These are phyloP conservation scores for Monosporascus sp. DNA, from an alignment of 2,329 filamentous ascomycete species.

Conservation along the genomic window DNA sequence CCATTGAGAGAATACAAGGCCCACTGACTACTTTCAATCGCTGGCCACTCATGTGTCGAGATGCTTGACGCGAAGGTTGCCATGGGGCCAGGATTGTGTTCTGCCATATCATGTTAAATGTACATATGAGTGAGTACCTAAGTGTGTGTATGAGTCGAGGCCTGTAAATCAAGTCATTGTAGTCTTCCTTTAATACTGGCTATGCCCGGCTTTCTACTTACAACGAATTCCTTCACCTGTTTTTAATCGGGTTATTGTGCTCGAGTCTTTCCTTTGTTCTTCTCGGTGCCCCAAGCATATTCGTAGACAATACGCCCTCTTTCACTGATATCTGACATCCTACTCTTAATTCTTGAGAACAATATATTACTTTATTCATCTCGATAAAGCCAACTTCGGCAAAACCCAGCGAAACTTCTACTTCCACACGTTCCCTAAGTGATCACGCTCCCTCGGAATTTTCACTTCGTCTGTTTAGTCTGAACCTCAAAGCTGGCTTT, in stretches of 20 bases:
- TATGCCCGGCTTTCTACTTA: conserved; percentile 7
- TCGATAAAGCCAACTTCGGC: background rate
- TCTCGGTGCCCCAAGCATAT: conserved; percentile 5
- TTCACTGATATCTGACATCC: conserved; percentile 6
- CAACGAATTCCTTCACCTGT: conserved; percentile 13
- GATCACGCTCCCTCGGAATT: conserved; percentile 1
- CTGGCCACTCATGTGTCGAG: conserved; percentile 18
- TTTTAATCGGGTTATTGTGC: conserved; percentile 9
- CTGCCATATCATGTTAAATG: background rate
- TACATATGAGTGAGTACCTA: background rate
- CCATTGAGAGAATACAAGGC: conserved; percentile 1
- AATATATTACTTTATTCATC: background rate
- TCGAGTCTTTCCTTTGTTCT: conserved; percentile 16
- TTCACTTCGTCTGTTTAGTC: conserved; percentile 6
- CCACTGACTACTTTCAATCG: background rate
- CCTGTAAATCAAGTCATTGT: conserved; percentile 3
- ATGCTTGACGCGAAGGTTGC: conserved; percentile 6
- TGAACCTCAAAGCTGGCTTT: conserved; percentile 22
- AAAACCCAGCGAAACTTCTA: conserved; percentile 3
- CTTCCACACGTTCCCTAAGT: background rate
- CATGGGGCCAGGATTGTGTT: conserved; percentile 1
- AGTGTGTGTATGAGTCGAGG: background rate
- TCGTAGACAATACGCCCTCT: conserved; percentile 5
- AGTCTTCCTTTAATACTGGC: conserved; percentile 11
- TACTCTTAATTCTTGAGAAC: conserved; percentile 10